A percentile compares a stretch with the other conserved stretches of the same genome.
Evolutionary conservation across 345 rosid genomes (phyloP).

Genomic region (Linum lewisii): DNA sequence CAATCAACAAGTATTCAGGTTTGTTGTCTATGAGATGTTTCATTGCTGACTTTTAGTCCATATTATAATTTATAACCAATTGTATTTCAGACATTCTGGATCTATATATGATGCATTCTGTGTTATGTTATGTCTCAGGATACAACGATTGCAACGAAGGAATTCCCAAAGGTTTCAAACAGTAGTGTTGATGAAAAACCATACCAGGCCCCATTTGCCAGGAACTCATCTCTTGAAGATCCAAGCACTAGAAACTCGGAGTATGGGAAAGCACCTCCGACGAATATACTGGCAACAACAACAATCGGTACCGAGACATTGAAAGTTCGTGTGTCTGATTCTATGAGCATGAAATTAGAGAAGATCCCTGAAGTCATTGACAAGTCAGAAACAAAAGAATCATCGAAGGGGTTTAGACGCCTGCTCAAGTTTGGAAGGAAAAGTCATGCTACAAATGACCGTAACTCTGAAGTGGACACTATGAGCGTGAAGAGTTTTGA

Average conservation of each 20-base stretch:
- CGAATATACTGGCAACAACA: slow-evolving; percentile 25
- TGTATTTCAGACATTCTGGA: slow-evolving; percentile 3
- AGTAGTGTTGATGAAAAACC: slow-evolving; percentile 34
- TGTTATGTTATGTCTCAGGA: slow-evolving; percentile 38
- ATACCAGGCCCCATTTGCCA: slow-evolving; percentile 65
- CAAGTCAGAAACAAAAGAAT: slow-evolving; percentile 52
- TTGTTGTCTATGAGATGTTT: slow-evolving; percentile 13
- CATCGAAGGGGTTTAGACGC: slow-evolving; percentile 57
- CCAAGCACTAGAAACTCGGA: slow-evolving; percentile 44
- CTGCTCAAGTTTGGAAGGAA: slow-evolving; percentile 72
- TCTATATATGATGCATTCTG: slow-evolving; percentile 14
- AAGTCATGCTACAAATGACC: slow-evolving; percentile 44
- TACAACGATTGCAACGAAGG: slow-evolving; percentile 27
- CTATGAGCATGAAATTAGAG: slow-evolving; percentile 33
- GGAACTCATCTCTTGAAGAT: slow-evolving; percentile 69
- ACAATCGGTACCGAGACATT: slow-evolving; percentile 26
- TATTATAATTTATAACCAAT: too few relatives aligned
- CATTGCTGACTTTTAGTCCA: slow-evolving; percentile 9
- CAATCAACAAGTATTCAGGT: slow-evolving; percentile 31
- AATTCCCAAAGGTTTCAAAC: slow-evolving; percentile 32
- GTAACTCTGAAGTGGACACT: slow-evolving; percentile 25
- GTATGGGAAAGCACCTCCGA: slow-evolving; percentile 44
- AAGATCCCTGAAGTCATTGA: slow-evolving; percentile 50
- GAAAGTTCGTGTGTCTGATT: slow-evolving; percentile 37
- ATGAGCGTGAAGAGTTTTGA: slow-evolving; percentile 20